Base-by-base conservation (phyloP, 306 rosid species). In the Citrullus amarus region DNA sequence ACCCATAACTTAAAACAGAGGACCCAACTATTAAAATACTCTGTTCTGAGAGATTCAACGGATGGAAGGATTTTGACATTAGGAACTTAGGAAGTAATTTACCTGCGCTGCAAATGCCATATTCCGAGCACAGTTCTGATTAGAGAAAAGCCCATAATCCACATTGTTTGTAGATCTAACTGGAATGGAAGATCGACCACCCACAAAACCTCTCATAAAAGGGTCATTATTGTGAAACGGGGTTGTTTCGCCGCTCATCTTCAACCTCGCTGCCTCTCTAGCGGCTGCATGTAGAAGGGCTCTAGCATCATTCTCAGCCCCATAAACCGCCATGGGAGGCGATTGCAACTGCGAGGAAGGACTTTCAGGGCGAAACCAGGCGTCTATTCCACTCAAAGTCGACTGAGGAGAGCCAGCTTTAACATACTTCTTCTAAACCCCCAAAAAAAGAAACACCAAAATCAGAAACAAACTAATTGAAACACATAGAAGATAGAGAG, bases 231-330 rank as follows among this genome's bases (percentile, higher is more conserved):
- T 48, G 14, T 73, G 36, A 57, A 3, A 65, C 51, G 70, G 82
- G 9, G 85, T 20, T 1, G 66, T 78, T 2, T 83, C 90, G 0
- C 18, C 75, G 1, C 78, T 79, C 62, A 86, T 79, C 79, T 91
- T 89, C 81, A 90, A 46, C 0, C 88, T 91, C 0, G 96, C 93
- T 0, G 92, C 96, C 0, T 88, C 92, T 0, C 88, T 93, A 0
- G 96, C 93, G 0, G 92, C 92, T 0, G 89, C 92, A 55, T 86
- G 88, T 2, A 93, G 77, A 14, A 86, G 86, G 6, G 84, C 88
- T 91, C 96, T 89, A 0, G 89, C 85, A 82, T 91, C 93, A 50
- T 92, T 83, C 9, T 76, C 69, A 1, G 80, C 83, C 1, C 81
- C 53, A 55, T 88, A 86, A 81, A 89, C 89, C 78, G 96, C 85